Base-by-base conservation (phyloP, 2,329 filamentous ascomycete species). In the Harringtonia lauricola region DNA sequence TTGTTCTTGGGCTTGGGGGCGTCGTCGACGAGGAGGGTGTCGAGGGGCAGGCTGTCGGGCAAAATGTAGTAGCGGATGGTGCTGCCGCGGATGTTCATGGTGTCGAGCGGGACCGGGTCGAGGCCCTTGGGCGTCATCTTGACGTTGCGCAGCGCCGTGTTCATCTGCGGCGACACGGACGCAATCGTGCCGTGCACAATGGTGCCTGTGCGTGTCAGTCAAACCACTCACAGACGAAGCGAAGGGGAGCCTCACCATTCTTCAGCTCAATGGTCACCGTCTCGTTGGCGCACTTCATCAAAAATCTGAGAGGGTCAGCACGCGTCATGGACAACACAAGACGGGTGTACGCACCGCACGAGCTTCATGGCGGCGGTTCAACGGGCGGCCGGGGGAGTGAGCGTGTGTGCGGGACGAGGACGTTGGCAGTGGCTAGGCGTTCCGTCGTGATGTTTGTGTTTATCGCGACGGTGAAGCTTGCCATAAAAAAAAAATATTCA, bases 281-380 rank as follows among this genome's bases (percentile, higher is more conserved):
- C 72, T 98, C 92, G 66, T 95, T 96, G 66, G 86, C 81, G 67
- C 90, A 96, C 74, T 98, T 98, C 90, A 96, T 96, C 56, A 98
- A 74, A 66, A 98, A 98, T 64, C 92, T 96, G 49, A 54, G 53
- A 64, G 70, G 65, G 64, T 62, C 59, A 56, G 63, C 61, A 60
- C 41, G 39, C 22, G n/a, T 19, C 9, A 14, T 24, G 21, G 21
- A 29, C 8, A 24, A 21, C 31, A n/a, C 47, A 52, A 24, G 36
- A n/a, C n/a, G n/a, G n/a, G n/a, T n/a, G n/a, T n/a, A 58, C 82
- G 70, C 79, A 95, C 88, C 88, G 85, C 66, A 95, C 88, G 72
- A 95, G 86, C 84, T 95, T 95, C 88, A 95, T 95, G 51, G 65
- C 86, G 72, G 51, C 63, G 56, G 54, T 17, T 15, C 14, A 39